Base-by-base conservation (phyloP, 1,284 basidiomycete species). In the Xerocomus nothofagi region DNA sequence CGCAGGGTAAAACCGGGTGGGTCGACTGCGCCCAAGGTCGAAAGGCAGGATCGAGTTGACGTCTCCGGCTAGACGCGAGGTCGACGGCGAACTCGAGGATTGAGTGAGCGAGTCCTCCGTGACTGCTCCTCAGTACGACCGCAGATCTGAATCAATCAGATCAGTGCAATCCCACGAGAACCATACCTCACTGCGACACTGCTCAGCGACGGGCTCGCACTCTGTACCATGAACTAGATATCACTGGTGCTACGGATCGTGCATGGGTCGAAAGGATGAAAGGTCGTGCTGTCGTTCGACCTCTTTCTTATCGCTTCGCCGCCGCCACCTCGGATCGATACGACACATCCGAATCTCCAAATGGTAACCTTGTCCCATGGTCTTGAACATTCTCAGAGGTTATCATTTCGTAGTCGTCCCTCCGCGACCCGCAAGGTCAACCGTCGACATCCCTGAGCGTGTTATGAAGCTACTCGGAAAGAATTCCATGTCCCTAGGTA, bases 291-390 rank as follows among this genome's bases (percentile, higher is more conserved):
- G 21, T 38, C n/a, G 8, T 39, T 40, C 34, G 23, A 39, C 29
- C 9, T 36, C 34, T 12, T 15, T 59, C 56, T 65, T 65, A 66
- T 66, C 60, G 15, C 46, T 47, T 46, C 30, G 44, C 15, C 1
- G 17, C 18, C 29, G 10, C 47, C 34, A 50, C 20, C 36, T 63
- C 62, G 62, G 62, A 65, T 61, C 63, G 60, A 61, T 65, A 43
- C 62, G 63, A 59, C 15, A 6, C n/a, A 6, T 24, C n/a, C n/a
- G n/a, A n/a, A n/a, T n/a, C 18, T 3, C 21, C 15, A 45, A 21
- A 27, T 27, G 40, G 43, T 24, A 44, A 7, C 1, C 15, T 44
- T 21, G 18, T 44, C 39, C 18, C 43, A 43, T 11, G 6, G 15
- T 6, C 24, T 15, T 24, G 23, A 24, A 8, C 23, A 4, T 8